Evolutionary conservation across 2,329 filamentous ascomycete species (phyloP).

Genomic region (Penicillium sp.): DNA sequence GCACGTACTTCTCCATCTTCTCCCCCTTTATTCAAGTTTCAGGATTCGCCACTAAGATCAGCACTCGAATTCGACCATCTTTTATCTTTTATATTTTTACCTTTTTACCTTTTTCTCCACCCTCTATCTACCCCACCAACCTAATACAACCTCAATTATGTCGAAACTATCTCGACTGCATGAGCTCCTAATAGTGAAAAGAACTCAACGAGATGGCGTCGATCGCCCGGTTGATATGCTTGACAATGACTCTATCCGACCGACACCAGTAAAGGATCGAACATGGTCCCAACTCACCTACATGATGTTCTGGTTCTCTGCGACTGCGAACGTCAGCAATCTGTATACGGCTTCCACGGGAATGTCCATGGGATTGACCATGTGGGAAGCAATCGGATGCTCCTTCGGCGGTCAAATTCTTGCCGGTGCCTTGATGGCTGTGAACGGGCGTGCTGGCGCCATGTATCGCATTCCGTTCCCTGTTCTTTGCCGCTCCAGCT

Average conservation of each 20-base stretch:
- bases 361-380: constrained; percentile 47
- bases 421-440: constrained; percentile 33
- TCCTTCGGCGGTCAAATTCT: constrained; percentile 45
- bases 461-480: constrained; percentile 49
- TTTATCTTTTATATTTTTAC: neutral
- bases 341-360: constrained; percentile 44
- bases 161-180: constrained; percentile 13
- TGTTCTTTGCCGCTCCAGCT: constrained; percentile 45
- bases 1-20: neutral
- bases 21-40: neutral
- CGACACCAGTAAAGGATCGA: constrained; percentile 42
- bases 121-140: neutral
- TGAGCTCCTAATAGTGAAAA: constrained; percentile 19
- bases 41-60: neutral
- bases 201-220: constrained; percentile 19
- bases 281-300: constrained; percentile 47
- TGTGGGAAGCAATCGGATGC: constrained; percentile 52
- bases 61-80: neutral
- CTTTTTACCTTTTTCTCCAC: neutral
- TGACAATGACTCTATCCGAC: constrained; percentile 46
- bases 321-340: constrained; percentile 40
- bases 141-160: neutral
- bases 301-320: constrained; percentile 47
- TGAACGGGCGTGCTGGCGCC: constrained; percentile 47
- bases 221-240: constrained; percentile 23